Conservation (phyloP, 2,329 filamentous ascomycete genomes). For the Neofusicoccum sp. region DNA sequence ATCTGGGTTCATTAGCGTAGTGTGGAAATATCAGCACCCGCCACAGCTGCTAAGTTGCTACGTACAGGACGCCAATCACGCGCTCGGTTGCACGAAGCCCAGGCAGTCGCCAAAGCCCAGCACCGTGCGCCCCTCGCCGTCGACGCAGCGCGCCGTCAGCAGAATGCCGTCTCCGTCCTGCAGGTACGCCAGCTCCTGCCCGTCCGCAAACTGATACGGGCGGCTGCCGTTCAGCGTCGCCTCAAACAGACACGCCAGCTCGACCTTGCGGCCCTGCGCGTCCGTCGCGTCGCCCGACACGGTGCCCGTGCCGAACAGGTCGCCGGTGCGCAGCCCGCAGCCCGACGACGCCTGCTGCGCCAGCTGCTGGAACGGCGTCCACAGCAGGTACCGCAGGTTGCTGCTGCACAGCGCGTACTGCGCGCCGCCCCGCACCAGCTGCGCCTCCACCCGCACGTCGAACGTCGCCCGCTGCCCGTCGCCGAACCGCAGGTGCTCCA, state of each 20-base stretch:
- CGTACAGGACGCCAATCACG: background rate
- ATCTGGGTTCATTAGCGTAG: no score
- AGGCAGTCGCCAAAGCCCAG: conserved; percentile 44
- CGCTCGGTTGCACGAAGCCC: conserved; percentile 32
- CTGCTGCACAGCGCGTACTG: conserved; percentile 27
- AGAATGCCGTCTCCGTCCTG: conserved; percentile 43
- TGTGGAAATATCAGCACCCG: no score
- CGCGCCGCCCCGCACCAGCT: conserved; percentile 25
- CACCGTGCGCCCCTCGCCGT: conserved; percentile 31
- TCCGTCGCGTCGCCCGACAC: conserved; percentile 39
- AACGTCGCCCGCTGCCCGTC: conserved; percentile 28
- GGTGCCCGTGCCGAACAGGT: conserved; percentile 46
- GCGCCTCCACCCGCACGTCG: conserved; percentile 26
- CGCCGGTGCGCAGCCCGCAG: conserved; percentile 42
- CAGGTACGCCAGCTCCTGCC: conserved; percentile 37
- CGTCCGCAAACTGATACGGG: conserved; percentile 29
- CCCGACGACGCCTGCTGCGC: conserved; percentile 45
- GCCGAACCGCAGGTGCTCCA: conserved; percentile 27
- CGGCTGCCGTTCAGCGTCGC: conserved; percentile 37
- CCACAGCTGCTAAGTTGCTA: no score
- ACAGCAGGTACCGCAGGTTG: conserved; percentile 42
- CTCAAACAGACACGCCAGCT: conserved; percentile 39
- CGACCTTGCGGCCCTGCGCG: conserved; percentile 32
- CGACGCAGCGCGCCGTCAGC: conserved; percentile 32
- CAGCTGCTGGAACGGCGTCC: conserved; percentile 47